These are phyloP conservation scores for Phallus indusiatus DNA, from an alignment of 768 basidiomycete species.

Conservation along the genomic window DNA sequence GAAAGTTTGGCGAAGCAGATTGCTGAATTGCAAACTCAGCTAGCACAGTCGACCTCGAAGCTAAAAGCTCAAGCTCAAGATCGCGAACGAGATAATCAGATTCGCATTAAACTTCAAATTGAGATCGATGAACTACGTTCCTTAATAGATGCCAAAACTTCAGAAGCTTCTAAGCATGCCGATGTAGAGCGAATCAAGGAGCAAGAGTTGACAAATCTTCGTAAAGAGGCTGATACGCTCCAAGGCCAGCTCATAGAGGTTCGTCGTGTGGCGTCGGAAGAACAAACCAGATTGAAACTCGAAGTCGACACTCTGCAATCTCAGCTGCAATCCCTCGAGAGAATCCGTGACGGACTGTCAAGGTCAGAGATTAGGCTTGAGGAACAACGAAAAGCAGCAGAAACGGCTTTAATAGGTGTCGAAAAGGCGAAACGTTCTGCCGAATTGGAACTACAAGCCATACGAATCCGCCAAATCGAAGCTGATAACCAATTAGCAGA, in stretches of 20 bases:
- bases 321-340: slow-evolving; percentile 51
- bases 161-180: slow-evolving; percentile 73
- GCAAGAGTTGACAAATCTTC: slow-evolving; percentile 66
- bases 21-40: slow-evolving; percentile 56
- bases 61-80: slow-evolving; percentile 50
- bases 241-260: slow-evolving; percentile 61
- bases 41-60: slow-evolving; percentile 57
- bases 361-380: slow-evolving; percentile 49
- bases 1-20: slow-evolving; percentile 48
- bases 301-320: slow-evolving; percentile 59
- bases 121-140: slow-evolving; percentile 82
- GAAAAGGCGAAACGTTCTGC: slow-evolving; percentile 59
- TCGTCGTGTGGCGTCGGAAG: slow-evolving; percentile 50
- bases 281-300: slow-evolving; percentile 62
- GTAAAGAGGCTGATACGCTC: slow-evolving; percentile 48
- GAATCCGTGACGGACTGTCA: slow-evolving; percentile 54
- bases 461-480: slow-evolving; percentile 63
- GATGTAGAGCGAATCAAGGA: slow-evolving; percentile 87
- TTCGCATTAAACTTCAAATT: slow-evolving; percentile 56
- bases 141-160: slow-evolving; percentile 76
- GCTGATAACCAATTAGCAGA: slow-evolving; percentile 55
- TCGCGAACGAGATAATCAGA: slow-evolving; percentile 33
- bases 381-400: slow-evolving; percentile 38
- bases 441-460: slow-evolving; percentile 63
- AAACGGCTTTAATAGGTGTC: slow-evolving; percentile 41